Conservation (phyloP, 164 flowering plant genomes). For the Sextonia rubra region DNA sequence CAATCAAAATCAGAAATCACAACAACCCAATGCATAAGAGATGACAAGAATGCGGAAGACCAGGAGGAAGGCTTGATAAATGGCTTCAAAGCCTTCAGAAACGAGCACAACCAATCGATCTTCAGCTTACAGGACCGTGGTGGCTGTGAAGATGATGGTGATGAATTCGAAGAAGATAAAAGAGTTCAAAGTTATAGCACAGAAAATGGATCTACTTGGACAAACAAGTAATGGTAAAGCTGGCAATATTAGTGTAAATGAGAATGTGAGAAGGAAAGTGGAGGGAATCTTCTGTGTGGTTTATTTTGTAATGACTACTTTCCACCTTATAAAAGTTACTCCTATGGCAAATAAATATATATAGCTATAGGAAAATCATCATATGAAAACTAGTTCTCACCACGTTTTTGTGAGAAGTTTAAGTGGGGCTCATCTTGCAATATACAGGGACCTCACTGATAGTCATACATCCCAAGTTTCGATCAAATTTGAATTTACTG, state of each 20-base stretch:
- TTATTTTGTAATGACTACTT: no score
- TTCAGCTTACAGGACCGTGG: conserved; percentile 41
- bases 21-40: conserved; percentile 22
- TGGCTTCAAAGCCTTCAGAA: conserved; percentile 42
- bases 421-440: no score
- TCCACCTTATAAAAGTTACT: no score
- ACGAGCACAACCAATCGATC: conserved; percentile 23
- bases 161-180: conserved; percentile 33
- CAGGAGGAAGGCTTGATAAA: conserved; percentile 34
- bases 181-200: conserved; percentile 1
- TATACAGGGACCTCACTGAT: no score
- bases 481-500: no score
- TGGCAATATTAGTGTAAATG: conserved; percentile 8
- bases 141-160: conserved; percentile 27
- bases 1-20: conserved; percentile 47
- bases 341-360: no score
- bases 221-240: conserved; percentile 4
- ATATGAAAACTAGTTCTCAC: no score
- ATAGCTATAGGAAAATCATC: no score
- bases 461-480: no score
- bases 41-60: conserved; percentile 37
- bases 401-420: no score
- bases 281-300: conserved; percentile 7
- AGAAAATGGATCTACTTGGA: conserved; percentile 11
- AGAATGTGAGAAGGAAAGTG: conserved; percentile 12